Percentiles rank a stretch among this genome's conserved stretches.
These are phyloP conservation scores for Fusarium napiforme DNA, from an alignment of 2,329 filamentous ascomycete species.

Conservation along the genomic window DNA sequence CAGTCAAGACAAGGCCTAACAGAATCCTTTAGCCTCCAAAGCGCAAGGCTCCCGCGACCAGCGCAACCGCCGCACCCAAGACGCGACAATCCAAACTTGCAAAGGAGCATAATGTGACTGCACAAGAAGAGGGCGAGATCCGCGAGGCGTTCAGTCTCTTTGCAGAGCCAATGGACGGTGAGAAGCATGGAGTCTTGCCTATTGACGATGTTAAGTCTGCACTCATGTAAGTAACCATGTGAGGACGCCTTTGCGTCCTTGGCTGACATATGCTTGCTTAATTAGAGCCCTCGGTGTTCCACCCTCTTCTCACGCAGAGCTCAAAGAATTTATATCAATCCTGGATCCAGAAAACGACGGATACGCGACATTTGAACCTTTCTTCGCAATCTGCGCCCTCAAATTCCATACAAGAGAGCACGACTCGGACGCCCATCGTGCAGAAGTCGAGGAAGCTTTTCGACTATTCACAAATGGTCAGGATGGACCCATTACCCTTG, in stretches of 20 bases:
- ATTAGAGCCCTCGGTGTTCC: constrained; percentile 82
- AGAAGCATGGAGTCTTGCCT: constrained; percentile 77
- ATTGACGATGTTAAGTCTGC: constrained; percentile 76
- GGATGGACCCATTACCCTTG: constrained; percentile 75
- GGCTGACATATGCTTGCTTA: constrained; percentile 1
- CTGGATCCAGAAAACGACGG: constrained; percentile 87
- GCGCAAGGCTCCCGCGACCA: constrained; percentile 56
- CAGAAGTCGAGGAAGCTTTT: constrained; percentile 85
- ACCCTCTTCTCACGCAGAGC: constrained; percentile 71
- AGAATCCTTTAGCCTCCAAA: constrained; percentile 59
- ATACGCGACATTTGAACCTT: constrained; percentile 80
- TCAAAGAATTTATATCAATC: constrained; percentile 79
- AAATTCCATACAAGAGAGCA: constrained; percentile 75
- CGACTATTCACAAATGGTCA: constrained; percentile 75
- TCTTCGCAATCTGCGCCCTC: constrained; percentile 88
- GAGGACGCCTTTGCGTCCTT: background rate
- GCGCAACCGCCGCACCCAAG: constrained; percentile 47
- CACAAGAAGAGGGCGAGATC: constrained; percentile 88
- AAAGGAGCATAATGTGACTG: constrained; percentile 87
- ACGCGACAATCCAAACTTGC: constrained; percentile 85
- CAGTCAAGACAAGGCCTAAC: background rate
- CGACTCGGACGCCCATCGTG: constrained; percentile 63
- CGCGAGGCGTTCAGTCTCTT: constrained; percentile 91
- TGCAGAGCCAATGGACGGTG: constrained; percentile 73
- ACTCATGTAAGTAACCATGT: constrained; percentile 69